Evolutionary conservation across 768 basidiomycete genomes (phyloP), one percentile per base, ranked within the genome.

Genomic region (Amanita subjunquillea): DNA sequence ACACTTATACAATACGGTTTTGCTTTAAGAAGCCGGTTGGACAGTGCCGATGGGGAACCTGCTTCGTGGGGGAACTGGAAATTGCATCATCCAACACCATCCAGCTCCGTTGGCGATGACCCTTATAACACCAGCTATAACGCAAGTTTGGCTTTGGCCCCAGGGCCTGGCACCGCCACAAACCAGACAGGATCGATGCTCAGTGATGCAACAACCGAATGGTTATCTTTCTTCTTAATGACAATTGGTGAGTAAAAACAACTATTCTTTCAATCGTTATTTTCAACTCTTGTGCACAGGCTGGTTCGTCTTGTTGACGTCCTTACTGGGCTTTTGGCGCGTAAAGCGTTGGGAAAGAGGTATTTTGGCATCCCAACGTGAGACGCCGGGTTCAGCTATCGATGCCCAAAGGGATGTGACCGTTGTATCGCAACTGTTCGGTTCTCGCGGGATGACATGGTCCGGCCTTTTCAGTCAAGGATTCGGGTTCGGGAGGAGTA

Each of bases 1-100:
- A 97, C 94, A 10, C 76, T 98, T 51, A 95, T 98, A 54, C 95
- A 97, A 65, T 94, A 94, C 65, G 94, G 95, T 27, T 85, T 95
- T 60, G 85, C 85, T 10, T 68, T 89, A 54, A 80, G 92, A 48
- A 73, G 74, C 9, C 65, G 69, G 36, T 63, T 77, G 48, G 77
- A 83, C 56, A 58, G 75, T 7, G 58, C 58, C 42, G 65, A 63
- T 10, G 63, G 59, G 30, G 66, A 66, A 36, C 57, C 54, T 23
- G 59, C 57, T 15, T 60, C 56, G 39, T 67, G 73, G 70, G 63
- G 63, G 41, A 56, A 57, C 30, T 61, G 63, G 57, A 57, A 65
- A 47, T 49, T 57, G 20, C 48, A 40, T 40, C 56, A 57, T 15
- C 38, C 70, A n/a, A 59, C 56, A 15, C 71, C 82, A 44, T 67